Evolutionary conservation across 768 basidiomycete genomes (phyloP).

Genomic region (Suillus occidentalis): DNA sequence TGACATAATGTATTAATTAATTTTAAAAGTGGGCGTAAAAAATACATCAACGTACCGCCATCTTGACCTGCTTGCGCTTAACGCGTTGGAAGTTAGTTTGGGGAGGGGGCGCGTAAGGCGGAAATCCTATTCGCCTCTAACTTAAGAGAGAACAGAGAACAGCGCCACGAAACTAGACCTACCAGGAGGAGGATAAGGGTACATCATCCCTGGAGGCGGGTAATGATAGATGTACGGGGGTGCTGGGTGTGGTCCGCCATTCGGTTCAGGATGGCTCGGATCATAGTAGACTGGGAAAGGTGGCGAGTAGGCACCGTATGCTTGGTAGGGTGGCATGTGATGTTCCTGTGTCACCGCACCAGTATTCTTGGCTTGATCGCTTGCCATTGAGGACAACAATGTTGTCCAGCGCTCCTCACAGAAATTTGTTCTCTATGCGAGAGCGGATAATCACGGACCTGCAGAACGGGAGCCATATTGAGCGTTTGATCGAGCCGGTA

Average conservation of each 20-base stretch:
- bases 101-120: slow-evolving; percentile 23
- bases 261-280: slow-evolving; percentile 32
- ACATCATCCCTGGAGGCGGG: slow-evolving; percentile 43
- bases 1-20: slow-evolving; percentile 18
- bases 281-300: slow-evolving; percentile 36
- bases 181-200: slow-evolving; percentile 43
- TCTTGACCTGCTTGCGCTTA: slow-evolving; percentile 60
- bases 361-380: slow-evolving; percentile 36
- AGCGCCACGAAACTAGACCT: slow-evolving; percentile 10
- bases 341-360: slow-evolving; percentile 37
- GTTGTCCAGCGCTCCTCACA: slow-evolving; percentile 24
- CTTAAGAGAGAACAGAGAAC: slow-evolving; percentile 1
- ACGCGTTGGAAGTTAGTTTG: slow-evolving; percentile 26
- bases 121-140: slow-evolving; percentile 27
- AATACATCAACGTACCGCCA: slow-evolving; percentile 44
- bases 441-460: slow-evolving; percentile 31
- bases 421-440: slow-evolving; percentile 30
- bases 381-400: slow-evolving; percentile 30
- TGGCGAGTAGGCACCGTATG: slow-evolving; percentile 31
- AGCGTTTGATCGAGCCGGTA: slow-evolving; percentile 6
- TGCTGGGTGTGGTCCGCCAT: slow-evolving; percentile 23
- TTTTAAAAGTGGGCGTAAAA: slow-evolving; percentile 4
- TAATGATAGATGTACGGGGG: slow-evolving; percentile 39
- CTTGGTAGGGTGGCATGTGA: slow-evolving; percentile 29
- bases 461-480: slow-evolving; percentile 21